Base-by-base conservation (phyloP, 179 eudicot genomes). In the Silene coronaria region DNA sequence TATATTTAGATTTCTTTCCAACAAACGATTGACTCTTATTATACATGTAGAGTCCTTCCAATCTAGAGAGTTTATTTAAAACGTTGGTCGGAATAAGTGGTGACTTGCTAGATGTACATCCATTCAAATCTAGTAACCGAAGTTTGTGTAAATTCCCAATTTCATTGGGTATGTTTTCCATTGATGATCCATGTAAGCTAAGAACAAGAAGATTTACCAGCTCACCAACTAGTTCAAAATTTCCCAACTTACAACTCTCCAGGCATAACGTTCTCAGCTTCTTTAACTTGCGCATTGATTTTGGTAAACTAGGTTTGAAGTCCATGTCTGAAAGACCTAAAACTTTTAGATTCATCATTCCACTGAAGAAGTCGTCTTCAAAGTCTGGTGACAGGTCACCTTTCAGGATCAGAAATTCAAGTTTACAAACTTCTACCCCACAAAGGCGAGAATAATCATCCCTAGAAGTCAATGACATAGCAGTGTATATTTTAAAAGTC, bases 41-140 rank as follows among this genome's bases (percentile, higher is more conserved):
- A 24, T 23, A 45, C 73, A 79, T 19, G 74, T 79, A 79, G 2
- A 79, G 11, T 67, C 71, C 77, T 34, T 79, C 81, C 3, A 79
- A 26, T 32, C 12, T 13, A 27, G 46, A 34, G 36, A 79, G 76
- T 7, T 51, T 67, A 38, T 65, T 46, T 65, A 73, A 38, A 45
- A 78, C 26, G 30, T 32, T 19, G 14, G 38, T n/a, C 3, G 68
- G 42, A 64, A 63, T 13, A 4, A 64, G 9, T 62, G 51, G 45
- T 5, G 73, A 32, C 2, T 24, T 74, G 26, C 10, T 0, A n/a
- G 12, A 32, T 0, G 3, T 1, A 19, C 81, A 78, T 6, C 21
- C 48, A 22, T 24, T 1, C 53, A 78, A 61, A 73, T 78, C 73
- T 27, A 78, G 46, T 60, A 73, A 38, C 23, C 60, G 67, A 2